Conservation (phyloP, 2,329 filamentous ascomycete species). For the Colletotrichum caudatum region DNA sequence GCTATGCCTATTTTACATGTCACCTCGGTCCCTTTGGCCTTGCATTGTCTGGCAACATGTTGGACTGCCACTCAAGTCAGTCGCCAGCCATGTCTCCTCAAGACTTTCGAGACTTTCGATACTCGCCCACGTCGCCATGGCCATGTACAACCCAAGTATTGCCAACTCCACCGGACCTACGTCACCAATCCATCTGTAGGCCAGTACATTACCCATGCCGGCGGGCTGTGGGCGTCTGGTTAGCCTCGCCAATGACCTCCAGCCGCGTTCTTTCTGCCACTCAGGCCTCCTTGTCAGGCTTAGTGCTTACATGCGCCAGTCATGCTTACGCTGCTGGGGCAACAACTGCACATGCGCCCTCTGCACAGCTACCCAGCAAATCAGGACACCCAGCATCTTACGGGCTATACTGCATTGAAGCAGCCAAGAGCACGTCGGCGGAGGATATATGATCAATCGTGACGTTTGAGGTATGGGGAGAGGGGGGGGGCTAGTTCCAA, state of each 20-base stretch:
- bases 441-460: conserved; percentile 17
- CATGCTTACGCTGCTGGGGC: conserved; percentile 31
- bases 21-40: neutral
- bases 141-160: neutral
- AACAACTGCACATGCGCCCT: conserved; percentile 20
- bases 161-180: neutral
- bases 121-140: neutral
- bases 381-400: conserved; percentile 1
- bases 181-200: neutral
- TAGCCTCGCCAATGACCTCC: conserved; percentile 8
- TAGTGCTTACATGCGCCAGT: conserved; percentile 34
- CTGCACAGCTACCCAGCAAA: conserved; percentile 18
- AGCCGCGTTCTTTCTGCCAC: conserved; percentile 21
- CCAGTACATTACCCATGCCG: neutral
- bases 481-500: neutral
- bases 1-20: neutral
- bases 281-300: conserved; percentile 24
- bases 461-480: neutral
- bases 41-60: neutral
- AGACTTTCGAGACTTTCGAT: conserved; percentile 2
- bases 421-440: conserved; percentile 19
- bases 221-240: neutral
- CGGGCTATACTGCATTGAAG: conserved; percentile 16
- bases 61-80: too few species aligned
- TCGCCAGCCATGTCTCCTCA: neutral